These are phyloP conservation scores for Plasmodium falciparum DNA, from an alignment of 169 alveolate genomes.

Conservation along the genomic window DNA sequence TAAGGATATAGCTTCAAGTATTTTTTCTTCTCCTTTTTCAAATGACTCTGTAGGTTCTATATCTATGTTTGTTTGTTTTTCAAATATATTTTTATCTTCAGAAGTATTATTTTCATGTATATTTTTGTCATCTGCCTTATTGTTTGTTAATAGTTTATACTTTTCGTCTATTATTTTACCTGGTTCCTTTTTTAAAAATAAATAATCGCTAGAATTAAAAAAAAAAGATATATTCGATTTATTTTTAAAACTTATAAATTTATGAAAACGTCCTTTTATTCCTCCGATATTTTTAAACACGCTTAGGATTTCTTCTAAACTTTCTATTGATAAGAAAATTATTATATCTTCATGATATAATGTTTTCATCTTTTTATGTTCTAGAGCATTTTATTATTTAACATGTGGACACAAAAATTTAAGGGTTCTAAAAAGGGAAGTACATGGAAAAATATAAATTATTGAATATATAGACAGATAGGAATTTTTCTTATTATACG, in stretches of 20 bases:
- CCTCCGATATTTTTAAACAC: conserved; percentile 16
- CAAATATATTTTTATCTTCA: background rate
- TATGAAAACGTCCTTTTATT: conserved; percentile 8
- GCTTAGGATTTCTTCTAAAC: conserved; percentile 27
- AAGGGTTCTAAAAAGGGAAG: too few species aligned
- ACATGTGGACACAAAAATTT: too few species aligned
- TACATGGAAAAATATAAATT: too few species aligned
- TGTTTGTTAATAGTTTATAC: background rate
- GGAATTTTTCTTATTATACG: background rate
- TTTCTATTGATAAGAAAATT: conserved; percentile 42
- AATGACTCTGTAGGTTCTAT: too few species aligned
- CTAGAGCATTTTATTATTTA: background rate
- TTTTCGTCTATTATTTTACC: conserved; percentile 1
- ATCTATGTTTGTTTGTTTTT: background rate
- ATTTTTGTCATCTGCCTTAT: background rate
- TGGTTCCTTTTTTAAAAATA: background rate
- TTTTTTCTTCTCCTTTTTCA: background rate
- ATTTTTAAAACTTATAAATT: conserved; percentile 7
- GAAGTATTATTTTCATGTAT: too few species aligned
- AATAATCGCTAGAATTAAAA: conserved; percentile 28
- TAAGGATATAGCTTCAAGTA: too few species aligned
- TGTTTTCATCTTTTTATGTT: conserved; percentile 7
- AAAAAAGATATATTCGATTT: background rate
- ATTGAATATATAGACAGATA: background rate
- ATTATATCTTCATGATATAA: conserved; percentile 30